Conservation (phyloP, 2,329 filamentous ascomycete species). For the Claviceps sp. region DNA sequence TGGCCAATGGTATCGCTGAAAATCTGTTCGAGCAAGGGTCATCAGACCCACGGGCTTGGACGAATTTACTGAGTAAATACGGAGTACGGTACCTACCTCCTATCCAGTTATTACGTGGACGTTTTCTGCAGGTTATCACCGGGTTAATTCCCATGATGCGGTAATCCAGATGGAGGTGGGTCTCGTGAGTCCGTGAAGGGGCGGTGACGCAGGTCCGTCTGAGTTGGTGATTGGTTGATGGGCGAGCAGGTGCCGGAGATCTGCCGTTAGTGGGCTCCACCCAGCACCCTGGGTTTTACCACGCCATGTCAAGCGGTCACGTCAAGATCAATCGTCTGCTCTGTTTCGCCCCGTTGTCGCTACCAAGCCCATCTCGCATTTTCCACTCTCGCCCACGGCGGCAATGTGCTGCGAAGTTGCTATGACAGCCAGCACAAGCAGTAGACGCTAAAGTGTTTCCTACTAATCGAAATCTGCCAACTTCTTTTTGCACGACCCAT, state of each 20-base stretch:
- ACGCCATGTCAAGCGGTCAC: not conserved
- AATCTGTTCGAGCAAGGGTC: too few species aligned
- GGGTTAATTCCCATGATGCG: not conserved
- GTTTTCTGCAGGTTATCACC: not conserved
- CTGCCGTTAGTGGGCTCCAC: constrained; percentile 17
- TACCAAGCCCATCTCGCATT: constrained; percentile 15
- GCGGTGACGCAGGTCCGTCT: not conserved
- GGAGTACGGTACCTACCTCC: too few species aligned
- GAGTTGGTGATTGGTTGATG: not conserved
- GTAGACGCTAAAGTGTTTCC: constrained; percentile 2
- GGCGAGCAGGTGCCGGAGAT: constrained; percentile 10
- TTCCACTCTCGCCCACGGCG: constrained; percentile 15
- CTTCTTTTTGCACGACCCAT: not conserved
- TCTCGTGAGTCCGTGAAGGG: not conserved
- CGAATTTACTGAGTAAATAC: too few species aligned
- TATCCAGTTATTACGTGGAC: not conserved
- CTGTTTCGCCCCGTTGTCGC: constrained; percentile 10
- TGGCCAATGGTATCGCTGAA: too few species aligned
- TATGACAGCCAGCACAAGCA: constrained; percentile 6
- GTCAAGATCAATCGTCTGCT: not conserved
- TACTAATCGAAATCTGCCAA: not conserved
- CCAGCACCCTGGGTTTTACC: constrained; percentile 7
- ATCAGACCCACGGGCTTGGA: too few species aligned
- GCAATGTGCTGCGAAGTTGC: constrained; percentile 19
- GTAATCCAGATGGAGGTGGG: not conserved